Percentiles rank a stretch among this genome's conserved stretches.
Evolutionary conservation across 352 stramenopile species (phyloP).

Genomic region (Globisporangium takayamanum): DNA sequence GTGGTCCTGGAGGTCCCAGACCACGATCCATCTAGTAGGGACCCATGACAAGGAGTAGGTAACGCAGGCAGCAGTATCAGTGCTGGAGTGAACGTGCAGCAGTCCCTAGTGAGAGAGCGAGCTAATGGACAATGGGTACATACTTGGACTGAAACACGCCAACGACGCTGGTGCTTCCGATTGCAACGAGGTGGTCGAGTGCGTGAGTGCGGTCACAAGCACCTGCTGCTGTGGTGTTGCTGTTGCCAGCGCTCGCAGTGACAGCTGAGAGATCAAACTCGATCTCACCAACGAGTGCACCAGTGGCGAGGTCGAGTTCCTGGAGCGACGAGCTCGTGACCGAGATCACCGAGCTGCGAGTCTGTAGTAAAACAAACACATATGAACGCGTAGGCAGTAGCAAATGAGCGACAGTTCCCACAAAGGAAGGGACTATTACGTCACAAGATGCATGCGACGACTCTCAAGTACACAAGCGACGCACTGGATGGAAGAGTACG

Average conservation of each 20-base stretch:
- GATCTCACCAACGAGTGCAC: constrained; percentile 47
- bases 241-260: not conserved
- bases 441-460: not conserved
- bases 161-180: constrained; percentile 41
- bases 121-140: not conserved
- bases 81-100: constrained; percentile 1
- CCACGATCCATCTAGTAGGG: constrained; percentile 22
- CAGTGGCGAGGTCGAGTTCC: constrained; percentile 53
- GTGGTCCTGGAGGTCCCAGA: constrained; percentile 63
- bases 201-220: constrained; percentile 14
- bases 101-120: not conserved
- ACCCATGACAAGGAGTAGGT: not conserved
- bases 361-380: constrained; percentile 13
- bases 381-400: not conserved
- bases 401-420: not conserved
- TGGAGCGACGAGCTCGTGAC: constrained; percentile 51
- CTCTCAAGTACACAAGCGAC: not conserved
- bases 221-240: not conserved
- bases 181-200: constrained; percentile 46
- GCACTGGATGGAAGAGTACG: constrained; percentile 15
- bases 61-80: too few relatives aligned
- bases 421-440: not conserved
- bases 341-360: constrained; percentile 37
- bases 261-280: constrained; percentile 52
- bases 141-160: constrained; percentile 45